Evolutionary conservation across 2,329 filamentous ascomycete species (phyloP).

Genomic region (Metarhizium rileyi): DNA sequence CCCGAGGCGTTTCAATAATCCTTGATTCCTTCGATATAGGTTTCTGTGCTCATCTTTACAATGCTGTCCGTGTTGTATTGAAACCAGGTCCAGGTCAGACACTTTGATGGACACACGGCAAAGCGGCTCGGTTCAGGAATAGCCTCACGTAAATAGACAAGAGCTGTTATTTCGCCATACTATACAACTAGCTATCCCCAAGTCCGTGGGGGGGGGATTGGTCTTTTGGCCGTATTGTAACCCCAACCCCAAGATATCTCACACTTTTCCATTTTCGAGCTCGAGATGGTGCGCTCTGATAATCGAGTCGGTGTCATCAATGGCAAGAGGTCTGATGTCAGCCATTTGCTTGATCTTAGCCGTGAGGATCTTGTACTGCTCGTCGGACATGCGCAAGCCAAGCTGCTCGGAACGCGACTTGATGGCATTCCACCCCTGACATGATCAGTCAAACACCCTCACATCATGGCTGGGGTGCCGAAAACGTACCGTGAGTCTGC

Average conservation of each 20-base stretch:
- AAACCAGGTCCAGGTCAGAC: no score
- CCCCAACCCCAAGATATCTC: background rate
- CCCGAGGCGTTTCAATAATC: no score
- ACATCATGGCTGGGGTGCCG: background rate
- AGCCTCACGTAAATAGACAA: no score
- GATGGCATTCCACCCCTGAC: slow-evolving; percentile 77
- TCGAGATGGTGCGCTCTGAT: slow-evolving; percentile 63
- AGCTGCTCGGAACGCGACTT: slow-evolving; percentile 83
- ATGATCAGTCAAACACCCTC: background rate
- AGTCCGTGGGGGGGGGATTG: no score
- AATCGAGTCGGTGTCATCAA: slow-evolving; percentile 87
- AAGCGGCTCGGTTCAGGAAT: no score
- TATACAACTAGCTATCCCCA: no score
- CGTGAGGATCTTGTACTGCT: slow-evolving; percentile 20
- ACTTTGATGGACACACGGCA: no score
- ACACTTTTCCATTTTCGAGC: background rate
- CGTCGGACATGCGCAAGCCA: slow-evolving; percentile 44
- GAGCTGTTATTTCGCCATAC: no score
- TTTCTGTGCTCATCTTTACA: no score
- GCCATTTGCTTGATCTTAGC: slow-evolving; percentile 84
- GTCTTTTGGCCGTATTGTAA: background rate
- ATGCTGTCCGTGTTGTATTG: no score
- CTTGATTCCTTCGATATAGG: no score
- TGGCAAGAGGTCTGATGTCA: slow-evolving; percentile 72
- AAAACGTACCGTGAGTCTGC: slow-evolving; percentile 53